phyloP scores from a whole-genome alignment of 768 basidiomycete species.

The Rhizopogon vulgaris region DNA sequence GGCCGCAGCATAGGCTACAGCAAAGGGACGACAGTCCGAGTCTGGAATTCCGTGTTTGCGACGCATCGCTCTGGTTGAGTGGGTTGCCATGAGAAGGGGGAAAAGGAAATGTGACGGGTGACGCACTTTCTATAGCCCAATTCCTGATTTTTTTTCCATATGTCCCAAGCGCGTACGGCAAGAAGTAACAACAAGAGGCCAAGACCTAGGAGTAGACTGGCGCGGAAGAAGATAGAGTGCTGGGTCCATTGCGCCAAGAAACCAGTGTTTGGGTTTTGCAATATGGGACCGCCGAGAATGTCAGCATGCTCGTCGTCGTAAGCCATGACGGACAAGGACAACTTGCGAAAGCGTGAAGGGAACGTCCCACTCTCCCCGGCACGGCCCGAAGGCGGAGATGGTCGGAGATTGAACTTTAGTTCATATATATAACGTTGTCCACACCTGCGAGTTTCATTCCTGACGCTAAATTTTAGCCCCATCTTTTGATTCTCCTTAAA shows the following conservation, averaged over 20 bases:
- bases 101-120: not conserved
- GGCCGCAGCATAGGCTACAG: constrained; percentile 79
- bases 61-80: constrained; percentile 52
- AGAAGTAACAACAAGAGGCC: constrained; percentile 29
- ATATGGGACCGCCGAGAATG: constrained; percentile 58
- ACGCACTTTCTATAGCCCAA: constrained; percentile 59
- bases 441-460: not conserved
- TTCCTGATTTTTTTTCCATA: constrained; percentile 55
- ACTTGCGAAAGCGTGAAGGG: constrained; percentile 14
- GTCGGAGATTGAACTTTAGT: constrained; percentile 13
- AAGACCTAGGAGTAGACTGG: constrained; percentile 29
- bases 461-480: not conserved
- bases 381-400: constrained; percentile 6
- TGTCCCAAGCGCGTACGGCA: constrained; percentile 34
- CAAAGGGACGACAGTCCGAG: constrained; percentile 75
- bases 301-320: constrained; percentile 57
- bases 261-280: constrained; percentile 28
- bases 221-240: constrained; percentile 31
- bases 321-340: constrained; percentile 37
- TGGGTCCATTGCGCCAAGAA: constrained; percentile 27
- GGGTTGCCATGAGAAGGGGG: constrained; percentile 9
- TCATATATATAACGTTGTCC: not conserved
- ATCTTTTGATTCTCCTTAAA: too few species aligned
- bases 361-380: constrained; percentile 12
- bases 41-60: constrained; percentile 81